Conservation (phyloP, 1,139 yeast species). For the Kodamaea sp. region DNA sequence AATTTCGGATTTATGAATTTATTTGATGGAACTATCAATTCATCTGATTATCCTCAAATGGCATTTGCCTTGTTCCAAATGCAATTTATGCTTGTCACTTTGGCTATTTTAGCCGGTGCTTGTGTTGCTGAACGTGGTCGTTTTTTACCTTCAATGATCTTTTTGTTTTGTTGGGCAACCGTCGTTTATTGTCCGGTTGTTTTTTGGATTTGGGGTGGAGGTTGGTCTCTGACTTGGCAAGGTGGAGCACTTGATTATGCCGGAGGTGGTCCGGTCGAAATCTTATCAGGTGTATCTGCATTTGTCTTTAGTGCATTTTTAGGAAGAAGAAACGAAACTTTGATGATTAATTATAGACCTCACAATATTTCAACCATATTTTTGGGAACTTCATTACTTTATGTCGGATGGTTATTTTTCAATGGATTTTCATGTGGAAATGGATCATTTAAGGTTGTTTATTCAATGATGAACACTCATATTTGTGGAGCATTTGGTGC, state of each 20-base stretch:
- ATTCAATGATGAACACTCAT: slow-evolving; percentile 90
- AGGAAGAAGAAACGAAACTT: slow-evolving; percentile 79
- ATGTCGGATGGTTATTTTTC: slow-evolving; percentile 86
- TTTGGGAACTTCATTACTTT: slow-evolving; percentile 63
- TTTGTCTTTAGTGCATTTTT: slow-evolving; percentile 79
- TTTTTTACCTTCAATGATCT: slow-evolving; percentile 77
- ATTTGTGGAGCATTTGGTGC: slow-evolving; percentile 90
- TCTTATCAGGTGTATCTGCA: slow-evolving; percentile 86
- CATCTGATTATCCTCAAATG: slow-evolving; percentile 67
- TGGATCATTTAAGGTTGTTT: slow-evolving; percentile 64
- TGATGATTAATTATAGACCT: slow-evolving; percentile 87
- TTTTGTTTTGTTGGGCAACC: slow-evolving; percentile 85
- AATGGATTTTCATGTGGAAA: slow-evolving; percentile 76
- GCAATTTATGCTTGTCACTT: slow-evolving; percentile 85
- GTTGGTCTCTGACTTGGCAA: slow-evolving; percentile 73
- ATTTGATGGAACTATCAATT: slow-evolving; percentile 46
- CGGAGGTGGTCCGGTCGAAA: slow-evolving; percentile 97
- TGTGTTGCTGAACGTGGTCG: slow-evolving; percentile 87
- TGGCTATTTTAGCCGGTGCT: slow-evolving; percentile 92
- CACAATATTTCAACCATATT: slow-evolving; percentile 88
- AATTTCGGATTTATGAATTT: slow-evolving; percentile 78
- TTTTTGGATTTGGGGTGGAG: slow-evolving; percentile 94
- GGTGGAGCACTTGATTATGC: slow-evolving; percentile 96
- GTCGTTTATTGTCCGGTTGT: slow-evolving; percentile 90
- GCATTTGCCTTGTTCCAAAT: slow-evolving; percentile 86